phyloP scores from a whole-genome alignment of 2,329 filamentous ascomycete species.

The Pleurostoma richardsiae region DNA sequence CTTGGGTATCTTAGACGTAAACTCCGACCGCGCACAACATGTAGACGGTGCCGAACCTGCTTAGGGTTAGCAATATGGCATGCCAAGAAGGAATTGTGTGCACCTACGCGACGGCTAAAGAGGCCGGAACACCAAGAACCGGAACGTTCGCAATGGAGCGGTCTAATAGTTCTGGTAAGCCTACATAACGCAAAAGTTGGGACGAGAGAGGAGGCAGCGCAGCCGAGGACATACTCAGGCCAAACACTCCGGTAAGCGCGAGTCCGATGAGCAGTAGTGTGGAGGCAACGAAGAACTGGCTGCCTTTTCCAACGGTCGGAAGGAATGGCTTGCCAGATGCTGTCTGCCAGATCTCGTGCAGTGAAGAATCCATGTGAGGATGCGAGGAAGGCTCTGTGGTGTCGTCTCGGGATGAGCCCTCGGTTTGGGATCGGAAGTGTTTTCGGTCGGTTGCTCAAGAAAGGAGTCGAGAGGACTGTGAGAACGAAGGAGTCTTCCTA shows the following conservation, averaged over 20 bases:
- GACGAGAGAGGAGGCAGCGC: not conserved
- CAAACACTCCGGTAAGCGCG: conserved; percentile 72
- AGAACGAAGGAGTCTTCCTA: no score
- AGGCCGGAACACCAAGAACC: conserved; percentile 78
- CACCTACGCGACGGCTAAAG: conserved; percentile 81
- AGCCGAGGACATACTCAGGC: conserved; percentile 63
- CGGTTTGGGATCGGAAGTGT: no score
- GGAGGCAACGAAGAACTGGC: conserved; percentile 80
- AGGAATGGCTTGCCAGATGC: conserved; percentile 81
- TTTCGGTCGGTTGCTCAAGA: no score
- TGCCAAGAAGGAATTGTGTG: not conserved
- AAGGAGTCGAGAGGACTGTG: no score
- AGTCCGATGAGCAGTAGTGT: conserved; percentile 68
- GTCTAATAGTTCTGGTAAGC: conserved; percentile 48
- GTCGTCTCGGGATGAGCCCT: no score
- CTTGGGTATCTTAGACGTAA: conserved; percentile 65
- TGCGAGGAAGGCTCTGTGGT: not conserved
- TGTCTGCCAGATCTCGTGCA: conserved; percentile 90
- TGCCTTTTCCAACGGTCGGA: conserved; percentile 73
- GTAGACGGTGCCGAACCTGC: conserved; percentile 87
- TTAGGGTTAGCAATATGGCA: conserved; percentile 1
- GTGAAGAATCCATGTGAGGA: conserved; percentile 68
- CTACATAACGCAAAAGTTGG: not conserved
- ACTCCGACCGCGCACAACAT: conserved; percentile 99
- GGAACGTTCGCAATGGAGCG: conserved; percentile 74